Conservation (phyloP, 495 filamentous ascomycete genomes). For the Chlorociboria aeruginascens region DNA sequence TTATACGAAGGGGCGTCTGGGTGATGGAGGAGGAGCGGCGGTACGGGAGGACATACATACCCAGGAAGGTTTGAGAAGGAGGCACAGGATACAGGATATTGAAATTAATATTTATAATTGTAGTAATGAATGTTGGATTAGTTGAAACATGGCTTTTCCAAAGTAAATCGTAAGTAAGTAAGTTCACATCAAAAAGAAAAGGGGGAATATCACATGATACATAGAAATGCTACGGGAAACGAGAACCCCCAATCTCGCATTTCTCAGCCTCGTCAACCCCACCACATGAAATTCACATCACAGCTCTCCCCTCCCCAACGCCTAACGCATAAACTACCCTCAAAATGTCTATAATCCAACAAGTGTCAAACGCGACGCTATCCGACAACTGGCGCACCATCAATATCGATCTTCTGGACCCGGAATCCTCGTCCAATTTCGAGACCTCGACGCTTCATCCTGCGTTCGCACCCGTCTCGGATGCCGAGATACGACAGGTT, state of each 20-base stretch:
- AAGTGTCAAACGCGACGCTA: constrained; percentile 36
- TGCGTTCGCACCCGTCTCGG: constrained; percentile 50
- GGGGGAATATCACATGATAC: not conserved
- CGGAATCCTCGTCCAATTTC: constrained; percentile 83
- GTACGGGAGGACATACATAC: not conserved
- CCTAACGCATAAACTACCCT: not conserved
- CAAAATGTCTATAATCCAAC: constrained; percentile 45
- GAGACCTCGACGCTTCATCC: constrained; percentile 68
- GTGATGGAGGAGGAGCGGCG: not conserved
- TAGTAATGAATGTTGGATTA: too few relatives aligned
- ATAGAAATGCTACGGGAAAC: not conserved
- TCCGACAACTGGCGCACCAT: constrained; percentile 74
- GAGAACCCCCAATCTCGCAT: not conserved
- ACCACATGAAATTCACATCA: not conserved
- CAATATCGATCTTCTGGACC: constrained; percentile 80
- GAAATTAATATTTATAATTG: too few relatives aligned
- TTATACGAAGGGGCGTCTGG: not conserved
- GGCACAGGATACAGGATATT: not conserved
- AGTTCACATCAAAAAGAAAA: not conserved
- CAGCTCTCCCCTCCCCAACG: not conserved
- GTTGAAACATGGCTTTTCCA: too few relatives aligned
- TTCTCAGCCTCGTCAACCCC: not conserved
- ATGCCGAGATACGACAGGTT: constrained; percentile 59
- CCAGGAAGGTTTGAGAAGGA: not conserved
- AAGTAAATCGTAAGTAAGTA: too few relatives aligned